Conservation (phyloP, 106 monocot species). For the Dioscorea alata region DNA sequence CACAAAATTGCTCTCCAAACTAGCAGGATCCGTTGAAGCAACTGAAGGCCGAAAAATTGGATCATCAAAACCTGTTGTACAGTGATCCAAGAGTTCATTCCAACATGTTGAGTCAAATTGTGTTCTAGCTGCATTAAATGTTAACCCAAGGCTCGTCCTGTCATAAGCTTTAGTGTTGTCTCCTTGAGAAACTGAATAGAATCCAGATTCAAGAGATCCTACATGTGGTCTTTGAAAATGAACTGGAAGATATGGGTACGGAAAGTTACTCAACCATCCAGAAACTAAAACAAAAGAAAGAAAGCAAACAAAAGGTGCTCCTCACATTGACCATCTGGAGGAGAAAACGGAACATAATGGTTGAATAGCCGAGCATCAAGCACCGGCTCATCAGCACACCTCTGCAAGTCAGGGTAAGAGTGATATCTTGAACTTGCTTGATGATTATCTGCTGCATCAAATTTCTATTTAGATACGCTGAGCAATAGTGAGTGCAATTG, state of each 20-base stretch:
- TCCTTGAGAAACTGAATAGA: slow-evolving; percentile 38
- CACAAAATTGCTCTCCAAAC: slow-evolving; percentile 7
- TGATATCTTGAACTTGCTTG: slow-evolving; percentile 91
- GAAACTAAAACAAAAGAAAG: not conserved
- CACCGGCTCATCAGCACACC: slow-evolving; percentile 41
- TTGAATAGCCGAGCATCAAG: slow-evolving; percentile 17
- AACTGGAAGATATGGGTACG: slow-evolving; percentile 17
- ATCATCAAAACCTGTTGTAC: slow-evolving; percentile 15
- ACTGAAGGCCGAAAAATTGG: slow-evolving; percentile 23
- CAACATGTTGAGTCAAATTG: slow-evolving; percentile 39
- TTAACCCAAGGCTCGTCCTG: slow-evolving; percentile 28
- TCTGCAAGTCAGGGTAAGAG: slow-evolving; percentile 82
- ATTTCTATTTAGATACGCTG: slow-evolving; percentile 98
- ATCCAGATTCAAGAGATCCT: slow-evolving; percentile 23
- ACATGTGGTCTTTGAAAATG: slow-evolving; percentile 15
- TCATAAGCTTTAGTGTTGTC: slow-evolving; percentile 32
- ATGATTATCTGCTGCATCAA: slow-evolving; percentile 98
- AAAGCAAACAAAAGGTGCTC: not conserved
- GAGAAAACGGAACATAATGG: slow-evolving; percentile 13
- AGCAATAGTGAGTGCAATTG: not conserved
- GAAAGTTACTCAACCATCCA: not conserved
- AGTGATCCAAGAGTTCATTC: slow-evolving; percentile 42
- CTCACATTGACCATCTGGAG: slow-evolving; percentile 28
- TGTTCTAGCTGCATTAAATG: slow-evolving; percentile 28
- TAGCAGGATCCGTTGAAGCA: slow-evolving; percentile 3